Evolutionary conservation across 1,139 yeast species (phyloP), one percentile per base, ranked within the genome.

Genomic region (Suhomyces wounanorum): DNA sequence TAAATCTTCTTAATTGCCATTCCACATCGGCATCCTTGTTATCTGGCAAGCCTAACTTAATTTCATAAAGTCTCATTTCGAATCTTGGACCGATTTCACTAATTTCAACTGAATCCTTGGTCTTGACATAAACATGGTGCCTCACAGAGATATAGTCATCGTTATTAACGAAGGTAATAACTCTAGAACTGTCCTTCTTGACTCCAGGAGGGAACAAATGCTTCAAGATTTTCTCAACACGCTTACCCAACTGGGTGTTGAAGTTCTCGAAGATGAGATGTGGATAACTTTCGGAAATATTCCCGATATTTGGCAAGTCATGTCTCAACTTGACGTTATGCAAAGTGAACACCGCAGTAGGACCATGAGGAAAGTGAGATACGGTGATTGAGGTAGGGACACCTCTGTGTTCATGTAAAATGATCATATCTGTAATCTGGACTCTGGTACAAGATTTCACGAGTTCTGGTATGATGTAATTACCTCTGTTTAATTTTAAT

Each of bases 71-170:
- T 66, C 91, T 83, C 98, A 94, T 91, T 70, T 95, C 99, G 63
- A 94, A 94, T 55, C 99, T 77, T n/a, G 99, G 99, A 0, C 99
- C 99, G 39, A 95, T 88, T 66, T 94, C 99, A 55, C 97, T 94
- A 55, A 94, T 72, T 66, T 94, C 99, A 3, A 91, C 96, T 35
- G 87, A 82, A 54, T 91, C 97, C 59, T 87, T 84, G 0, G 97
- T 90, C 63, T 83, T 85, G 11, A 92, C 96, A 65, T 88, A 95
- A 2, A 95, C 89, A 66, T 94, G 99, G 66, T 94, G 99, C 69
- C 99, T 82, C 8, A 94, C 97, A 53, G 91, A 83, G 51, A 94
- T 92, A 63, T 84, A 94, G 69, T 94, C 99, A 50, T 92, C 96
- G 52, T 83, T 81, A 67, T 95, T 95, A 42, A 89, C 85, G 72